Conservation (phyloP, 306 rosid genomes). For the Senna siamea region DNA sequence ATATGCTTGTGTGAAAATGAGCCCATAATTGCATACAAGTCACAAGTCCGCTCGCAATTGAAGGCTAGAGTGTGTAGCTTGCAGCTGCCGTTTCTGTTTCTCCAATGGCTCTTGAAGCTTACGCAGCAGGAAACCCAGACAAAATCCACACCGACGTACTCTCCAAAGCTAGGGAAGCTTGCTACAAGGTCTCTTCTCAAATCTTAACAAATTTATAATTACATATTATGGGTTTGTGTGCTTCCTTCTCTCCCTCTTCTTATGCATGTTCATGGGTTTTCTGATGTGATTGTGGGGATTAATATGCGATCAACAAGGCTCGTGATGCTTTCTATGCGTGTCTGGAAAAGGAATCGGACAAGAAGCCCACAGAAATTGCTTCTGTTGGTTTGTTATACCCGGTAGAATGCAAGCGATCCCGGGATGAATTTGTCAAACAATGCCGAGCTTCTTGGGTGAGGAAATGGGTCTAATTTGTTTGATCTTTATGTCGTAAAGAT, state of each 20-base stretch:
- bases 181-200: slow-evolving; percentile 66
- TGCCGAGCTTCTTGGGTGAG: slow-evolving; percentile 93
- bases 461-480: slow-evolving; percentile 24
- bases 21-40: neutral
- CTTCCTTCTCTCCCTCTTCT: neutral
- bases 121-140: slow-evolving; percentile 53
- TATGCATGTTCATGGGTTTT: neutral
- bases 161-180: slow-evolving; percentile 68
- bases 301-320: slow-evolving; percentile 52
- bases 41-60: neutral
- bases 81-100: neutral
- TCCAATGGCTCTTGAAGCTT: slow-evolving; percentile 69
- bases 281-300: neutral
- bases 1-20: neutral
- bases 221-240: neutral
- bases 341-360: slow-evolving; percentile 67
- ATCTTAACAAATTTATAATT: neutral
- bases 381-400: slow-evolving; percentile 92
- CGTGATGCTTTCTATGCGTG: slow-evolving; percentile 92
- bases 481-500: neutral
- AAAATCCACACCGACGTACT: slow-evolving; percentile 71
- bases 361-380: slow-evolving; percentile 88
- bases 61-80: neutral
- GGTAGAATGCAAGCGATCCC: slow-evolving; percentile 59
- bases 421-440: slow-evolving; percentile 66